Evolutionary conservation across 352 stramenopile genomes (phyloP).

Genomic region (Pythium brachiatum): DNA sequence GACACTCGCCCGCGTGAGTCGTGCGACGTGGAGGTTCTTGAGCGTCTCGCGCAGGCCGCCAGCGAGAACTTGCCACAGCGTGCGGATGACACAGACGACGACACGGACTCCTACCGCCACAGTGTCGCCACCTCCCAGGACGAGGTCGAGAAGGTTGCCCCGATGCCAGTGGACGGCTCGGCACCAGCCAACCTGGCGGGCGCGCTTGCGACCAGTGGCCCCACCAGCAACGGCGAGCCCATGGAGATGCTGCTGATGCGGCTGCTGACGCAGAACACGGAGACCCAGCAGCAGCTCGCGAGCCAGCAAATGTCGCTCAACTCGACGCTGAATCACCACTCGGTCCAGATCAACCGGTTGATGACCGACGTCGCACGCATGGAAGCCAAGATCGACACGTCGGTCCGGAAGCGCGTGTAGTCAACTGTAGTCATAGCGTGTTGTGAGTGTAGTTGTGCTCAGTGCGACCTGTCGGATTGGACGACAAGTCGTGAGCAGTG

Average conservation of each 20-base stretch:
- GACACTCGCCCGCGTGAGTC: constrained; percentile 71
- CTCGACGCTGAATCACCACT: constrained; percentile 61
- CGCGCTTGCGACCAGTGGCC: constrained; percentile 12
- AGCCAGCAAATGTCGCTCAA: constrained; percentile 73
- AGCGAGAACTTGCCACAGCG: constrained; percentile 50
- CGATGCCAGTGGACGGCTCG: constrained; percentile 21
- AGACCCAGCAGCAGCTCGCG: constrained; percentile 81
- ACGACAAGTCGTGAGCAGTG: constrained; percentile 5
- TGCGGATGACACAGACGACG: constrained; percentile 16
- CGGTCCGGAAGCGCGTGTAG: constrained; percentile 19
- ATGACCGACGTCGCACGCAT: constrained; percentile 73
- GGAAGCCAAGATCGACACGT: constrained; percentile 70
- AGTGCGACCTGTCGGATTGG: constrained; percentile 5
- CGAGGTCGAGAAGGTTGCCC: constrained; percentile 28
- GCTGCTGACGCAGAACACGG: constrained; percentile 76
- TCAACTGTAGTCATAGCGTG: background rate
- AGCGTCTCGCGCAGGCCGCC: constrained; percentile 55
- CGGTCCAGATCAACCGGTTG: constrained; percentile 71
- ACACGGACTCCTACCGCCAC: background rate
- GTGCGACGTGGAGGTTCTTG: constrained; percentile 66
- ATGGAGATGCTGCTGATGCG: constrained; percentile 81
- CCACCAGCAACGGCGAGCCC: constrained; percentile 24
- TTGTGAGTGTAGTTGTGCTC: constrained; percentile 3
- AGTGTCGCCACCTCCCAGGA: background rate
- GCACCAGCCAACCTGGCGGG: constrained; percentile 16